Conservation (phyloP, 1,139 yeast species). For the Debaryomyces robertsiae region DNA sequence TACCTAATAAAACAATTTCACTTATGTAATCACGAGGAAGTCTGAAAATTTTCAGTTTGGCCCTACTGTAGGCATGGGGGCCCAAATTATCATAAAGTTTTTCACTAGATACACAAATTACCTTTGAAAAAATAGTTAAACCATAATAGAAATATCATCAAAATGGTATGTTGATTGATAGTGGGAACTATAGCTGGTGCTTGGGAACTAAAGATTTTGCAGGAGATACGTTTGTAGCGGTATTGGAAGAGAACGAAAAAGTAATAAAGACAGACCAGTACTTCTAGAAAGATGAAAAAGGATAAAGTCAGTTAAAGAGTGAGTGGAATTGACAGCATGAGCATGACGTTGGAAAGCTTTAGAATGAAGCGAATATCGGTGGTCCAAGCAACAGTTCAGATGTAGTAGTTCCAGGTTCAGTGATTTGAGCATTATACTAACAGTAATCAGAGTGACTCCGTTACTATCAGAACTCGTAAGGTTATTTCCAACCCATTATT, state of each 20-base stretch:
- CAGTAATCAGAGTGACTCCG: conserved; percentile 84
- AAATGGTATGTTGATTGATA: conserved; percentile 31
- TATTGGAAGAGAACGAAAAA: too few species aligned
- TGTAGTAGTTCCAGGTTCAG: too few species aligned
- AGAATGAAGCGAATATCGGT: too few species aligned
- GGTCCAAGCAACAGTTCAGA: too few species aligned
- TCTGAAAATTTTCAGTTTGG: conserved; percentile 11
- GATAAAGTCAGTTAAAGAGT: too few species aligned
- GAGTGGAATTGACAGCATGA: too few species aligned
- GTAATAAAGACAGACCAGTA: too few species aligned
- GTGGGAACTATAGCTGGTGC: conserved; percentile 5
- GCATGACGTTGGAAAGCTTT: too few species aligned
- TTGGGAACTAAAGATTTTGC: neutral
- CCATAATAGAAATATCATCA: conserved; percentile 29
- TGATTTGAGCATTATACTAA: conserved; percentile 35
- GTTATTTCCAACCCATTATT: conserved; percentile 99
- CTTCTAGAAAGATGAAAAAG: too few species aligned
- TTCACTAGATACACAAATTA: conserved; percentile 8
- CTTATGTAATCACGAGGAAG: conserved; percentile 7
- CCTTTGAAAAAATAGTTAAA: conserved; percentile 11
- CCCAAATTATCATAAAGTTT: conserved; percentile 10
- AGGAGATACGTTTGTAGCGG: too few species aligned
- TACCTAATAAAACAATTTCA: conserved; percentile 8
- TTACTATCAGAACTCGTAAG: conserved; percentile 99
- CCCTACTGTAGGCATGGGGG: conserved; percentile 3